Base-by-base conservation (phyloP, 2,329 filamentous ascomycete species). In the Gliomastix tumulicola region DNA sequence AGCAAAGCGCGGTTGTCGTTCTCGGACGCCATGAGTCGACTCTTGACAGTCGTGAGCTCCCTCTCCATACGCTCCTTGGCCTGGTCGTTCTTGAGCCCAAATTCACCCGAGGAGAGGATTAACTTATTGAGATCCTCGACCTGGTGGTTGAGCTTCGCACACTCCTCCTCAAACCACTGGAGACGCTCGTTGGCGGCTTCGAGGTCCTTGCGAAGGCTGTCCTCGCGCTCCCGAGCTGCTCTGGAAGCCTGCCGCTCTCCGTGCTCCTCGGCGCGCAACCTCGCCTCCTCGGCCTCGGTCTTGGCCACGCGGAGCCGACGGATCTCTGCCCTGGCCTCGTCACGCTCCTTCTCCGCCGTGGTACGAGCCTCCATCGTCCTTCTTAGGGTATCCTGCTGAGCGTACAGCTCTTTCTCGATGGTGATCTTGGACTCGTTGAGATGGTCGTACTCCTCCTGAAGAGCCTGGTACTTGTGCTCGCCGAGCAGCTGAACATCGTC, bases 371-470 rank as follows among this genome's bases (percentile, higher is more conserved):
- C 88, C 46, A 84, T 87, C 10, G 88, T 86, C 37, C 90, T 79
- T 25, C 92, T 80, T 32, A 96, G 74, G 10, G 86, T 84, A 54
- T 98, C 90, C 57, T 96, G 89, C 54, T 97, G 90, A 6, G 86
- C 83, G 55, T 97, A 97, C 57, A 98, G 82, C 60, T 97, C 90
- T 59, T 96, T 97, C 60, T 98, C 90, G 44, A 98, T 95, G 32
- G 82, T 94, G 50, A 96, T 95, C 60, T 98, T 98, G 20, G 88
- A 82, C 44, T 96, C 88, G 49, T 95, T 95, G 22, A 97, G 71
- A 22, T 79, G 76, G 34, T 94, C 82, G 48, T 81, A 94, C 46
- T 97, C 88, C 19, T 89, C 81, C 54, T 89, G 82, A 41, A 98
- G 69, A 35, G 82, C 78, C 31, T 84, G 71, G 49, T 82, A 86